Evolutionary conservation across 2,329 filamentous ascomycete species (phyloP).

Genomic region (Penicillium sp.): DNA sequence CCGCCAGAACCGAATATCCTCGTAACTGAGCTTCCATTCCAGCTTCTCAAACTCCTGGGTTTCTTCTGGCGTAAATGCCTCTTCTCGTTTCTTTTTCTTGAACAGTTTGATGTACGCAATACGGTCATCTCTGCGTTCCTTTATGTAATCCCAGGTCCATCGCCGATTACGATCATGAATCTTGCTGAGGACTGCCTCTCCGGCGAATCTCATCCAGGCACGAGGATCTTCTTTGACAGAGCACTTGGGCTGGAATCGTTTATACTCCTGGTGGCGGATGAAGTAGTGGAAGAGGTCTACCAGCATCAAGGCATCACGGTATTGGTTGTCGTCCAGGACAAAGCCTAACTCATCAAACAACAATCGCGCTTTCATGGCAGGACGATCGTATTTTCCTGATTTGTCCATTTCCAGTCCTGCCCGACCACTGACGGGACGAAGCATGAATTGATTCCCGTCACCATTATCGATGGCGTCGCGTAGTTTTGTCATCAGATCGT

Average conservation of each 20-base stretch:
- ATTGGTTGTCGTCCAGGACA: conserved; percentile 96
- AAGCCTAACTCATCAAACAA: conserved; percentile 97
- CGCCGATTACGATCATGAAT: conserved; percentile 91
- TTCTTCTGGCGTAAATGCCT: conserved; percentile 70
- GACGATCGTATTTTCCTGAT: conserved; percentile 74
- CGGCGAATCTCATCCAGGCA: conserved; percentile 92
- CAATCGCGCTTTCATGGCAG: conserved; percentile 87
- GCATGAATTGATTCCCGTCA: conserved; percentile 86
- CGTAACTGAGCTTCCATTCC: conserved; percentile 87
- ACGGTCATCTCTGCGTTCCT: conserved; percentile 87
- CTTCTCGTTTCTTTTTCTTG: conserved; percentile 86
- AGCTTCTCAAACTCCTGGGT: conserved; percentile 72
- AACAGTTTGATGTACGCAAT: conserved; percentile 89
- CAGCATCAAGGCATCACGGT: conserved; percentile 96
- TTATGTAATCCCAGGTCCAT: conserved; percentile 97
- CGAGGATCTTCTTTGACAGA: conserved; percentile 85
- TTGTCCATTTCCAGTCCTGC: conserved; percentile 96
- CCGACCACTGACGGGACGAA: conserved; percentile 93
- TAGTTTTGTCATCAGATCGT: conserved; percentile 77
- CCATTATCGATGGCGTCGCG: conserved; percentile 77
- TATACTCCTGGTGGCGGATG: conserved; percentile 95
- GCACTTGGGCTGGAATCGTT: conserved; percentile 83
- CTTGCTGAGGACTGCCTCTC: conserved; percentile 83
- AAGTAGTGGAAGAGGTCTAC: conserved; percentile 99
- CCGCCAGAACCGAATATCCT: conserved; percentile 96